Conservation (phyloP, 352 stramenopile species). For the Pythium insidiosum region DNA sequence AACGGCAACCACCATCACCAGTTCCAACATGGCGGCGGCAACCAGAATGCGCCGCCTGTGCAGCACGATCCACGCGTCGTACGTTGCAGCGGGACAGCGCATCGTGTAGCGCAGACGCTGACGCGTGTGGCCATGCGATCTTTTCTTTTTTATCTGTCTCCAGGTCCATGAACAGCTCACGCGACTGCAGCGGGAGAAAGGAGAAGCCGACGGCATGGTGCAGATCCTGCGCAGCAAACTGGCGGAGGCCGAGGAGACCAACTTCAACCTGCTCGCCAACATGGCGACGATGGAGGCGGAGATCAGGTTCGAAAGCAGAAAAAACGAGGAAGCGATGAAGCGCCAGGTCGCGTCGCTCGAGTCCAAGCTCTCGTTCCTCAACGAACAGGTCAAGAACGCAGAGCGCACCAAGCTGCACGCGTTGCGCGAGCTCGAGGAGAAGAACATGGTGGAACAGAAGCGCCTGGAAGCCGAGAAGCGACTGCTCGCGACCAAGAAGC, state of each 20-base stretch:
- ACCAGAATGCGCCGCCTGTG: no score
- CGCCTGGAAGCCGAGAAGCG: conserved; percentile 54
- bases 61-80: no score
- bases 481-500: conserved; percentile 53
- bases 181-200: conserved; percentile 38
- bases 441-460: conserved; percentile 48
- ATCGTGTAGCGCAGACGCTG: no score
- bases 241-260: conserved; percentile 40
- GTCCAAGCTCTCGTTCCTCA: conserved; percentile 46
- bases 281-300: conserved; percentile 49
- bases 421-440: conserved; percentile 44
- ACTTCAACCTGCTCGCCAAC: conserved; percentile 46
- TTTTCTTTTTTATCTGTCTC: no score
- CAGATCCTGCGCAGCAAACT: conserved; percentile 43
- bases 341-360: conserved; percentile 38
- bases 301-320: conserved; percentile 26
- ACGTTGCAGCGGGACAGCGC: no score
- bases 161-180: conserved; percentile 23
- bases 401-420: conserved; percentile 45
- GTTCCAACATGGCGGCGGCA: no score
- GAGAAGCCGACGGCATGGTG: conserved; percentile 42
- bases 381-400: conserved; percentile 42
- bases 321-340: conserved; percentile 32
- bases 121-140: no score
- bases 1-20: no score